Evolutionary conservation across 257 asterid species (phyloP).

Genomic region (Solanum dulcamara): DNA sequence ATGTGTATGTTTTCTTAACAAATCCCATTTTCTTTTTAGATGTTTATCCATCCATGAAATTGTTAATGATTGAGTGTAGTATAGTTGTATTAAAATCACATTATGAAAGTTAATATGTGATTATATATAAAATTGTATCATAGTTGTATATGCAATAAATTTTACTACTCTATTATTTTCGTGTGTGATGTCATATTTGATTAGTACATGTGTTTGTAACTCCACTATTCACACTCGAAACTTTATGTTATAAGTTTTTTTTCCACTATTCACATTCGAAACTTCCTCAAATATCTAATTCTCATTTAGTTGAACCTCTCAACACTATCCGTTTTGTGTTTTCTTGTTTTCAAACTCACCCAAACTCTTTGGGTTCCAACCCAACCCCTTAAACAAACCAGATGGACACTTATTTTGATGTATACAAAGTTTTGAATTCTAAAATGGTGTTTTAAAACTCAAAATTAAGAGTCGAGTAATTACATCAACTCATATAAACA

Average conservation of each 20-base stretch:
- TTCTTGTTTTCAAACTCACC: not conserved
- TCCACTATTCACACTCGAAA: not conserved
- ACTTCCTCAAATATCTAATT: not conserved
- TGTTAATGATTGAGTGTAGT: not conserved
- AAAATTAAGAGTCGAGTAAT: not conserved
- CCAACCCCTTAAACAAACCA: not conserved
- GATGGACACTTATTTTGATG: too few relatives aligned
- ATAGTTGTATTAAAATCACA: not conserved
- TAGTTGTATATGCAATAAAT: not conserved
- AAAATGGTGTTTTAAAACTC: not conserved
- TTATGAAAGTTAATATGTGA: not conserved
- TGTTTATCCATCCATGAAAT: not conserved
- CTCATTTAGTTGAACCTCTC: not conserved
- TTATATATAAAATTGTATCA: not conserved
- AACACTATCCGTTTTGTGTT: not conserved
- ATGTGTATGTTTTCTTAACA: not conserved
- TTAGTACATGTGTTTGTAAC: not conserved
- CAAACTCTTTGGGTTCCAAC: not conserved
- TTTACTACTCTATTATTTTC: not conserved
- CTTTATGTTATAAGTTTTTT: too few relatives aligned
- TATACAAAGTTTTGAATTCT: too few relatives aligned
- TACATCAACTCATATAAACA: not conserved
- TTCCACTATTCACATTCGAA: not conserved
- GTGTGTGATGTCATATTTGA: not conserved
- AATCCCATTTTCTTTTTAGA: not conserved